Evolutionary conservation across 176 grass and related monocot species (phyloP), one percentile per base, ranked within the genome.

Genomic region (Aegilops tauschii): DNA sequence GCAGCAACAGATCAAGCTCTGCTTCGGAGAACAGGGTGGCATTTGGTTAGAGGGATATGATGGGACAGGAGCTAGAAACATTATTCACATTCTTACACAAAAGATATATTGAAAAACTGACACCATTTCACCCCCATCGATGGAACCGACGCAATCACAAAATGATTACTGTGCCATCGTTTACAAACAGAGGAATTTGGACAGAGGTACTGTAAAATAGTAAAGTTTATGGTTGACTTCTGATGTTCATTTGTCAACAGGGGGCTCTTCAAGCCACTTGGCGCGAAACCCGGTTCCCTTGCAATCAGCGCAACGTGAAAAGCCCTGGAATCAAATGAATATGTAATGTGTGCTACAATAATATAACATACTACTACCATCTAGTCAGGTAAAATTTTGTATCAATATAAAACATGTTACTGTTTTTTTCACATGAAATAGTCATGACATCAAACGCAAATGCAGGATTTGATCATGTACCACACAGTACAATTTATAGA

Each of bases 231-330:
- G 30, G 37, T 64, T 63, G 62, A 68, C 36, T 91, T 85, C 40
- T 8, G 21, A 34, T 35, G n/a, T 30, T 91, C 83, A 87, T 90
- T 93, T 84, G 47, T 80, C 30, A n/a, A 81, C 37, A 59, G 75
- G 45, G 64, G 97, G 89, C 16, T 96, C 86, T 88, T 93, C 92
- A 69, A 98, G 86, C 97, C 94, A 98, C 76, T 94, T 98, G 71
- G 96, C 97, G 64, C 94, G 94, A 88, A 91, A 98, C 9, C 94
- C 97, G n/a, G 97, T 96, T 56, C 97, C 97, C 86, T 96, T 89
- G 84, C 97, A 98, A 81, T 98, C 85, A 61, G 82, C 62, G 87
- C 97, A 98, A 54, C 65, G 82, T 31, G 88, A 36, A 73, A 88
- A 89, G 7, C 97, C 97, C 97, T 98, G 86, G 71, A 85, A 90